These are phyloP conservation scores for Wickerhamiella spandovensis DNA, from an alignment of 805 yeast genomes.

Conservation along the genomic window DNA sequence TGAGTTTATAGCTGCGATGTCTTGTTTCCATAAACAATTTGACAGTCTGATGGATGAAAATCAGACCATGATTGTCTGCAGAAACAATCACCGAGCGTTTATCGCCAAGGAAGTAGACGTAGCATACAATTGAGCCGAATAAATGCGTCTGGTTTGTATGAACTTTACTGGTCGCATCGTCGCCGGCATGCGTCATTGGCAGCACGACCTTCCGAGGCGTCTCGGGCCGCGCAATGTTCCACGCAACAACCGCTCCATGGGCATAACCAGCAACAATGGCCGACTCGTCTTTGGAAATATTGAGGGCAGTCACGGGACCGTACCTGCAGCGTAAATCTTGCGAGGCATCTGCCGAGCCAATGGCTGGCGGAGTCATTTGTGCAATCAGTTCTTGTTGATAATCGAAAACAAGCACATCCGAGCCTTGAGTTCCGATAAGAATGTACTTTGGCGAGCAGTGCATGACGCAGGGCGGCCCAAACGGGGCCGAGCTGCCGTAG, in stretches of 20 bases:
- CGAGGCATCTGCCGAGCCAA: conserved; percentile 8
- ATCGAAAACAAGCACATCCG: conserved; percentile 52
- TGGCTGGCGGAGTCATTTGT: conserved; percentile 27
- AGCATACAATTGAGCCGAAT: conserved; percentile 28
- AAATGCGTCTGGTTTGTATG: conserved; percentile 27
- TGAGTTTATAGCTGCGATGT: conserved; percentile 34
- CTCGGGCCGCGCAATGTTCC: conserved; percentile 8
- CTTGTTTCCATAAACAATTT: conserved; percentile 42
- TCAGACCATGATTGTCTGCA: conserved; percentile 42
- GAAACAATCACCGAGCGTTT: conserved; percentile 44
- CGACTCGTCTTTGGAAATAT: conserved; percentile 55
- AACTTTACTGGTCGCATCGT: conserved; percentile 5
- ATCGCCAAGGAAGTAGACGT: conserved; percentile 35
- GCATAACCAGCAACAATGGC: conserved; percentile 56
- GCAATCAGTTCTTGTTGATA: conserved; percentile 46
- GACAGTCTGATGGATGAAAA: conserved; percentile 51
- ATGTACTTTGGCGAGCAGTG: conserved; percentile 12
- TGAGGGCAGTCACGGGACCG: conserved; percentile 41
- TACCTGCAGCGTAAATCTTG: conserved; percentile 17
- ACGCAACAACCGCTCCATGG: conserved; percentile 45
- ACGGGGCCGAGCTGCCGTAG: conserved; percentile 24
- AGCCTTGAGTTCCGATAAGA: conserved; percentile 59
- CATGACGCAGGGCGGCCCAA: conserved; percentile 41
- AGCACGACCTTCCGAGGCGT: conserved; percentile 23
- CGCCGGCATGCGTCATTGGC: conserved; percentile 14